Conservation (phyloP, 1,284 basidiomycete genomes). For the Cutaneotrichosporon cavernicola region DNA sequence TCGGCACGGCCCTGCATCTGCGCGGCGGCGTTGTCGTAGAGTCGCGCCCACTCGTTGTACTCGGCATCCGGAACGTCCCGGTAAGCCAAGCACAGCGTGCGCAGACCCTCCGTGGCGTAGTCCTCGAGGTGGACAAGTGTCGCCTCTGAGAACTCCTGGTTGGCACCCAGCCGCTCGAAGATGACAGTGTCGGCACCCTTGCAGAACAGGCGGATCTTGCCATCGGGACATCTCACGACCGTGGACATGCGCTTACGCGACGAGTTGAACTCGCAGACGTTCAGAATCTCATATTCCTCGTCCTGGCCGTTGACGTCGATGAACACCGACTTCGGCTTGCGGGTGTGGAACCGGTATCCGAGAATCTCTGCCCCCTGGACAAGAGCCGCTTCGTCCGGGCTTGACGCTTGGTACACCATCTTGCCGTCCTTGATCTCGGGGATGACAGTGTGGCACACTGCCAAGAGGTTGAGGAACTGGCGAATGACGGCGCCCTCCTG, state of each 20-base stretch:
- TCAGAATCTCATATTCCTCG: conserved; percentile 86
- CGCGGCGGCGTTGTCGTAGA: conserved; percentile 87
- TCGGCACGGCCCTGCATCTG: conserved; percentile 91
- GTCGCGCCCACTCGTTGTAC: conserved; percentile 80
- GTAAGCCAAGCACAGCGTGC: conserved; percentile 94
- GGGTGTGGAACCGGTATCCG: conserved; percentile 89
- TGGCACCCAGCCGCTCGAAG: conserved; percentile 72
- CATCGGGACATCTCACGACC: conserved; percentile 80
- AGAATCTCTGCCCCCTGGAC: conserved; percentile 90
- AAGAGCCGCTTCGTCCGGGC: conserved; percentile 95
- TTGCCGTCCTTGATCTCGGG: conserved; percentile 83
- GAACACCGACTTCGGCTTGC: conserved; percentile 93
- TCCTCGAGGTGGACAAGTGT: conserved; percentile 93
- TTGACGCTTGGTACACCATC: conserved; percentile 90
- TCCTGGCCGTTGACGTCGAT: conserved; percentile 72
- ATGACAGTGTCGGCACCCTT: conserved; percentile 99
- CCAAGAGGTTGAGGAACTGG: conserved; percentile 86
- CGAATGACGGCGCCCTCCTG: conserved; percentile 68
- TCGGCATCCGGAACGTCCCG: conserved; percentile 88
- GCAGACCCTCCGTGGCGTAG: conserved; percentile 92
- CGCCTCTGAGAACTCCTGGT: conserved; percentile 80
- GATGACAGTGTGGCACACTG: conserved; percentile 98
- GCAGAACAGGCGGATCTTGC: conserved; percentile 89
- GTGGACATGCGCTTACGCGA: conserved; percentile 98
- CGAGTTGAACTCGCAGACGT: conserved; percentile 98